Conservation (phyloP, 2,329 filamentous ascomycete genomes). For the Talaromyces sp. region DNA sequence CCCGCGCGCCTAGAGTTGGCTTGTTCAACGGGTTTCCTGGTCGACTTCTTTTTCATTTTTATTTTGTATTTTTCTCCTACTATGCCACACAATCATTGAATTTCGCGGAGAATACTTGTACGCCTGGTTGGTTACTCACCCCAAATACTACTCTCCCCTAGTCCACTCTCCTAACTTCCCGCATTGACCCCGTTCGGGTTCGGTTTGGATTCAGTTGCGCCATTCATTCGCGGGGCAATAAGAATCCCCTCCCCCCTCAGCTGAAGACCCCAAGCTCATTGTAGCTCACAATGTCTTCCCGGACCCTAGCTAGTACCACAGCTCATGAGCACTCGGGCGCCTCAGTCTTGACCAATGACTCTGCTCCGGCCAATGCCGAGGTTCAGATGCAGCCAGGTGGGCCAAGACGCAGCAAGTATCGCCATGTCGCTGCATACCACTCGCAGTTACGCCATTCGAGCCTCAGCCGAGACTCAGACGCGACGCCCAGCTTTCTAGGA, state of each 20-base stretch:
- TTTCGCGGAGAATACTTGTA: not conserved
- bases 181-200: conserved; percentile 1
- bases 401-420: conserved; percentile 68
- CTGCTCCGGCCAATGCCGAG: conserved; percentile 6
- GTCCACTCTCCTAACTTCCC: not conserved
- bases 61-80: not conserved
- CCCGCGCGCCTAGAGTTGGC: not conserved
- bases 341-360: conserved; percentile 9
- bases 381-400: conserved; percentile 1
- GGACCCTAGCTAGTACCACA: conserved; percentile 18
- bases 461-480: conserved; percentile 78
- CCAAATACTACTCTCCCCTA: not conserved
- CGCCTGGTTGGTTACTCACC: not conserved
- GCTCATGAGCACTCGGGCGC: conserved; percentile 13
- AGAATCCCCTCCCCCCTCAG: not conserved
- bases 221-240: not conserved
- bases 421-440: conserved; percentile 89
- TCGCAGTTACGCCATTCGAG: conserved; percentile 72
- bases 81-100: not conserved
- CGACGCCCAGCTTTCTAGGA: conserved; percentile 81
- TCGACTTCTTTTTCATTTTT: not conserved
- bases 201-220: conserved; percentile 1
- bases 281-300: conserved; percentile 16
- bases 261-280: not conserved
- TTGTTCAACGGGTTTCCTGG: conserved; percentile 1